These are phyloP conservation scores for Cladosporium sp. DNA, from an alignment of 2,329 filamentous ascomycete genomes.

Conservation along the genomic window DNA sequence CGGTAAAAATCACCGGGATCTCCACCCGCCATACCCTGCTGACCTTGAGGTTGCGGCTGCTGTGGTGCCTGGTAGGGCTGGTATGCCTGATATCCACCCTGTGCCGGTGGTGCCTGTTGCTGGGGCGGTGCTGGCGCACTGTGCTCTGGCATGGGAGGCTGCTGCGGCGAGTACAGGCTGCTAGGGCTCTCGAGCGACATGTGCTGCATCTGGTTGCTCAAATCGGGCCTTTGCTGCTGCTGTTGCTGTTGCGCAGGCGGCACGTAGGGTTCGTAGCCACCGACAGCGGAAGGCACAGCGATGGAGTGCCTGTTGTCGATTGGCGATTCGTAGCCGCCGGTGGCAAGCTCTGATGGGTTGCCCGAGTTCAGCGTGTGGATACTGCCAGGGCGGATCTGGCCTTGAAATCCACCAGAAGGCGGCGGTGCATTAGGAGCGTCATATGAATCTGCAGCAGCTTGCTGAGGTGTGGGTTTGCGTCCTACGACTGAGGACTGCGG, in stretches of 20 bases:
- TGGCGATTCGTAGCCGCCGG: constrained; percentile 44
- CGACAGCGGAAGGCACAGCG: neutral
- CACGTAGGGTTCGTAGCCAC: constrained; percentile 21
- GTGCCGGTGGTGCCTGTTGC: neutral
- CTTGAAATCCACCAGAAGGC: constrained; percentile 32
- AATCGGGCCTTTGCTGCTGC: constrained; percentile 17
- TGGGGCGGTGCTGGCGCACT: neutral
- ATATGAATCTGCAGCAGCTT: constrained; percentile 15
- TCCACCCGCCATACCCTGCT: constrained; percentile 19
- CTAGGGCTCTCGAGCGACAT: constrained; percentile 27
- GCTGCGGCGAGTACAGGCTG: constrained; percentile 20
- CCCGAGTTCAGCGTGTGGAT: constrained; percentile 36
- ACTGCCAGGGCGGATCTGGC: constrained; percentile 35
- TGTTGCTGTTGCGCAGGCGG: constrained; percentile 13
- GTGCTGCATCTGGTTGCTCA: constrained; percentile 24
- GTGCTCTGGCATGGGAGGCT: neutral
- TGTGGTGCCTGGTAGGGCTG: constrained; percentile 23
- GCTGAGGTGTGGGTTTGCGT: constrained; percentile 26
- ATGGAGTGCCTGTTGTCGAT: constrained; percentile 40
- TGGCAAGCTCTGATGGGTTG: constrained; percentile 46
- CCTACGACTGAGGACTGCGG: constrained; percentile 20
- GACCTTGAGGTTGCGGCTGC: constrained; percentile 16
- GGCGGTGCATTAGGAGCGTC: constrained; percentile 17
- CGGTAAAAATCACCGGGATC: constrained; percentile 35
- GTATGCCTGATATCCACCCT: constrained; percentile 29